Conservation (phyloP, 2,329 filamentous ascomycete species). For the Claviceps cyperi region DNA sequence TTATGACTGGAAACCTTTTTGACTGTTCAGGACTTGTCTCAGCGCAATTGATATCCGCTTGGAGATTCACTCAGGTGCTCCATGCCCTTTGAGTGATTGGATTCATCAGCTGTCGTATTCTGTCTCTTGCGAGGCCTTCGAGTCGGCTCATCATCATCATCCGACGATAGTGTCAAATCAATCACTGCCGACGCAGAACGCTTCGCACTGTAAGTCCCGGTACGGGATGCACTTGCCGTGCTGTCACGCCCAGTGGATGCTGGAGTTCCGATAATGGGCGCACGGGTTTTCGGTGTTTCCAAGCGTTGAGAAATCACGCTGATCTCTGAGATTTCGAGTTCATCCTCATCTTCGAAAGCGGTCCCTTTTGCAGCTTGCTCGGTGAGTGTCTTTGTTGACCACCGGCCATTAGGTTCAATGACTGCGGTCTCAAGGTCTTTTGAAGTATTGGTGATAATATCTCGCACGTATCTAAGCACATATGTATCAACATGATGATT, state of each 20-base stretch:
- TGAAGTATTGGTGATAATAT: slow-evolving; percentile 66
- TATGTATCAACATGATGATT: slow-evolving; percentile 3
- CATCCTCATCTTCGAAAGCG: slow-evolving; percentile 31
- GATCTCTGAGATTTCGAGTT: slow-evolving; percentile 33
- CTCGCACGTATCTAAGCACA: slow-evolving; percentile 57
- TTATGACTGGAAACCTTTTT: background rate
- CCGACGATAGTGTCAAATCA: slow-evolving; percentile 42
- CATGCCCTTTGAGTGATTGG: slow-evolving; percentile 8
- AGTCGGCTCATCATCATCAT: slow-evolving; percentile 37
- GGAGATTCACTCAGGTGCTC: slow-evolving; percentile 13
- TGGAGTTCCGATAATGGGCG: slow-evolving; percentile 24
- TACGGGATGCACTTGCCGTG: slow-evolving; percentile 21
- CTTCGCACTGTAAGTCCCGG: slow-evolving; percentile 27
- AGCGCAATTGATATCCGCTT: slow-evolving; percentile 8
- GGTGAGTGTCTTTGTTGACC: slow-evolving; percentile 34
- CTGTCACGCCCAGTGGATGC: slow-evolving; percentile 22
- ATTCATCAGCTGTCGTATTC: slow-evolving; percentile 15
- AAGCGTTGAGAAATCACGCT: slow-evolving; percentile 20
- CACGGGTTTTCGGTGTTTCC: slow-evolving; percentile 22
- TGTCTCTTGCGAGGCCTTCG: slow-evolving; percentile 35
- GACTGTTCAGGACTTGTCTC: background rate
- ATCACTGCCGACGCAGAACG: slow-evolving; percentile 39
- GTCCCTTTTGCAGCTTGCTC: slow-evolving; percentile 14
- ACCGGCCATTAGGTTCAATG: slow-evolving; percentile 75
- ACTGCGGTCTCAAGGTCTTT: slow-evolving; percentile 68